Evolutionary conservation across 768 basidiomycete genomes (phyloP), one percentile per base, ranked within the genome.

Genomic region (Dendrothele bispora): DNA sequence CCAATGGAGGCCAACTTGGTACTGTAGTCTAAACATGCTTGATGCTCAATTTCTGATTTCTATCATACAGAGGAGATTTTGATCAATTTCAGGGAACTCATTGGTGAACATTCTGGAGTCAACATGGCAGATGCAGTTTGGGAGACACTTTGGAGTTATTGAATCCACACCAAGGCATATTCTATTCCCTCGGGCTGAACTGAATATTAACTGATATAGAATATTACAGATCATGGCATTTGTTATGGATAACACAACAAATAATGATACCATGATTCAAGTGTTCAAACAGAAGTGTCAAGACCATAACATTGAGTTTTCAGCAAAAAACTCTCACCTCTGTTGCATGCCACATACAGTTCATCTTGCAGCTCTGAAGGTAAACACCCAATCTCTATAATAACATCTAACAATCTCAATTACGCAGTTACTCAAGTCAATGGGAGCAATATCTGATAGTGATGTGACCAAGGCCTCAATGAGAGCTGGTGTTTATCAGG

Each of bases 291-390:
- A 11, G 1, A 48, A 52, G 2, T 59, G 53, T 28, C 3, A 15
- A 0, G 53, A 43, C 2, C 45, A 36, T 10, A 54, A 55, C 3
- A 61, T 71, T 29, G 2, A 14, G 1, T 67, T 72, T 44, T 48
- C 50, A 21, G 57, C 64, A 2, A 14, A 2, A 7, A 37, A 57
- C 10, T 53, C 64, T 7, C 55, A 62, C 3, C 47, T 67, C 18
- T 61, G 56, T n/a, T 72, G 69, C 53, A 65, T 70, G 63, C 70
- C 67, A 0, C 70, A 72, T 35, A 70, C 67, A 0, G 57, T 71
- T n/a, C 65, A 72, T 47, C 60, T 72, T 28, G 68, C 68, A 4
- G 63, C 65, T 65, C 25, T 65, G 5, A 51, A 66, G 55, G 67
- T 63, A 40, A 48, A 50, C 26, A 26, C 15, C 27, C 17, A n/a